Conservation (phyloP, 306 rosid species). For the Dryas drummondii region DNA sequence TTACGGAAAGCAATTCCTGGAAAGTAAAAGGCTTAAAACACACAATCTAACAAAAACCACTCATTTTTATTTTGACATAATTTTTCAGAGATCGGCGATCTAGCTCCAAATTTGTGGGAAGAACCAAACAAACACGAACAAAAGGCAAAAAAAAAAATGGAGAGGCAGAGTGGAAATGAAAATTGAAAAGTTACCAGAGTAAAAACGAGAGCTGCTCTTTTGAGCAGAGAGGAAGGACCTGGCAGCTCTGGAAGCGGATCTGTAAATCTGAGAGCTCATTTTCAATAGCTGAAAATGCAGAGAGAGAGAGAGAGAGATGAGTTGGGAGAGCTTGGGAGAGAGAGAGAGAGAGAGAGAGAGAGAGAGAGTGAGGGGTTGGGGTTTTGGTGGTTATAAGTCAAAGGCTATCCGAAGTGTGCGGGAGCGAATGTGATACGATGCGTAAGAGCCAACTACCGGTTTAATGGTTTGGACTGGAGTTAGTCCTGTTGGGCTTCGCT, state of each 20-base stretch:
- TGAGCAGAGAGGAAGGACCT: slow-evolving; percentile 76
- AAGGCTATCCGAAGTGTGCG: slow-evolving; percentile 2
- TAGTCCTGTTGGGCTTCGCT: neutral
- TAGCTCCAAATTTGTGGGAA: slow-evolving; percentile 1
- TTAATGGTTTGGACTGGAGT: too few species aligned
- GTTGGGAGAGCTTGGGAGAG: neutral
- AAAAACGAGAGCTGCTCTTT: slow-evolving; percentile 49
- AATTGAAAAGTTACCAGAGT: slow-evolving; percentile 42
- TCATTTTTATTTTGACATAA: neutral
- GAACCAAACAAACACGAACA: neutral
- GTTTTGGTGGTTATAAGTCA: neutral
- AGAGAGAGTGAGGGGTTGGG: neutral
- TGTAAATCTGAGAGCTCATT: slow-evolving; percentile 65
- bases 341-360: too few species aligned
- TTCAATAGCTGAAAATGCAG: slow-evolving; percentile 1
- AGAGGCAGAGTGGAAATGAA: neutral
- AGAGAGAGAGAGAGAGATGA: neutral
- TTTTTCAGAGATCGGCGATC: slow-evolving; percentile 16
- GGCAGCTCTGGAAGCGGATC: slow-evolving; percentile 71
- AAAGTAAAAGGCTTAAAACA: slow-evolving; percentile 1
- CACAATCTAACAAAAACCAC: neutral
- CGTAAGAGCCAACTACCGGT: neutral
- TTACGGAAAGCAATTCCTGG: neutral
- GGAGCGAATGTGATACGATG: neutral
- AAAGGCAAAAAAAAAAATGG: neutral